Evolutionary conservation across 2,329 filamentous ascomycete genomes (phyloP), one percentile per base, ranked within the genome.

Genomic region (Setomelanomma holmii): DNA sequence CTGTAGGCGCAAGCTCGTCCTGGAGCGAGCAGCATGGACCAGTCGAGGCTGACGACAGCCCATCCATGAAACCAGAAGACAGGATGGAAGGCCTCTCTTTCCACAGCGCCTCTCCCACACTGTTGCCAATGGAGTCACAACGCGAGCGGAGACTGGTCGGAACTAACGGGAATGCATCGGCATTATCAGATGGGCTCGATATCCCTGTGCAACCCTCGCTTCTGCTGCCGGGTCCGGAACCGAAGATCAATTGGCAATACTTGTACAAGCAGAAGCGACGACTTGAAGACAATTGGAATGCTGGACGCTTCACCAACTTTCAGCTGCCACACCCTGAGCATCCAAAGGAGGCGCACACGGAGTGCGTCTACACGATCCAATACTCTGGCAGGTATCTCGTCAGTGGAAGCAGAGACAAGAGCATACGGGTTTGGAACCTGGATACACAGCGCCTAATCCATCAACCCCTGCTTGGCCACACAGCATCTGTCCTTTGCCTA

Each of bases 321-420:
- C 91, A 96, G 71, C 83, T 99, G 1, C 95, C 95, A 0, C 91
- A 96, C 67, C 92, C 92, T 0, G 82, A 86, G 33, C 82, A 92
- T 65, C 86, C 86, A 1, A 83, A 90, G 24, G 93, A 98, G 71
- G 91, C 90, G 1, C 95, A 99, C 70, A 83, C 82, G 17, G 93
- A 98, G 69, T 98, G 93, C 72, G 92, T 99, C 11, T 99, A 99
- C 75, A 93, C 91, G 2, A 86, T 99, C 46, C 93, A 99, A 72
- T 96, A 93, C 68, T 89, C 89, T 47, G 83, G 88, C 1, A 88
- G 91, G 58, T 95, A 89, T 72, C 82, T 99, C 8, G 93, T 98
- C 43, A 98, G 93, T 69, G 95, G 95, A 14, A 98, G 93, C 67
- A 85, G 95, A 46, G 95, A 99, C 69, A 87, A 85, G 60, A 91